A percentile compares a stretch with the other conserved stretches of the same genome.
phyloP scores from a whole-genome alignment of 2,329 filamentous ascomycete genomes.

The Pezicula neosporulosa region DNA sequence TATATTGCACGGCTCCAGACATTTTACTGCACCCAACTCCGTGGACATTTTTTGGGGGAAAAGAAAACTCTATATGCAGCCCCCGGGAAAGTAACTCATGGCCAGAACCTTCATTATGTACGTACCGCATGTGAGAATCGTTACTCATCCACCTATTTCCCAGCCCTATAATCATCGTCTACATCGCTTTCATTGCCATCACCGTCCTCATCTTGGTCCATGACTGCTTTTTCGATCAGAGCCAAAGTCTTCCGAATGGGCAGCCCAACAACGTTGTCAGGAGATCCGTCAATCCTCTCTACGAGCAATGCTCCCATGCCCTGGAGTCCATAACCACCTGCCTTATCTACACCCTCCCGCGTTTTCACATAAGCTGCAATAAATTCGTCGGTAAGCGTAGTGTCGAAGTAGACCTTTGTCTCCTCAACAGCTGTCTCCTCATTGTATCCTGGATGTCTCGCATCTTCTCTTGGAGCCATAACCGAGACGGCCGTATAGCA shows the following conservation, averaged over 20 bases:
- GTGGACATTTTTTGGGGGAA: too few species aligned
- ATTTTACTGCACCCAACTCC: too few species aligned
- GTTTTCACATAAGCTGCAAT: constrained; percentile 80
- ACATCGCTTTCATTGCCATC: constrained; percentile 33
- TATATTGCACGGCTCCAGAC: too few species aligned
- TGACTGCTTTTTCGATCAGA: constrained; percentile 85
- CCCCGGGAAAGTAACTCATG: too few species aligned
- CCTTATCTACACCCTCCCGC: constrained; percentile 91
- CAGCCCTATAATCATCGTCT: constrained; percentile 1
- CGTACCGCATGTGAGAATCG: too few species aligned
- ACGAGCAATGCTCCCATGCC: constrained; percentile 83
- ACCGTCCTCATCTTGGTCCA: constrained; percentile 58
- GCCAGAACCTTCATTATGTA: too few species aligned
- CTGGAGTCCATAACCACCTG: constrained; percentile 92
- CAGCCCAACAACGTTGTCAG: constrained; percentile 92
- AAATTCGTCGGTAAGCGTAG: constrained; percentile 73
- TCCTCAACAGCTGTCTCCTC: constrained; percentile 82
- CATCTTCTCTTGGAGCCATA: constrained; percentile 79
- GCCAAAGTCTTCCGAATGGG: constrained; percentile 75
- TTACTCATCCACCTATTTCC: neutral
- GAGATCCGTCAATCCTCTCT: constrained; percentile 82
- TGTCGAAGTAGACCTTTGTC: constrained; percentile 85
- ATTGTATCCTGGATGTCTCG: constrained; percentile 80
- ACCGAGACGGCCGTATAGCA: constrained; percentile 83
- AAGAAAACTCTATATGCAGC: too few species aligned